A percentile compares a stretch with the other conserved stretches of the same genome.
phyloP scores from a whole-genome alignment of 306 rosid genomes.

The Datisca glomerata region DNA sequence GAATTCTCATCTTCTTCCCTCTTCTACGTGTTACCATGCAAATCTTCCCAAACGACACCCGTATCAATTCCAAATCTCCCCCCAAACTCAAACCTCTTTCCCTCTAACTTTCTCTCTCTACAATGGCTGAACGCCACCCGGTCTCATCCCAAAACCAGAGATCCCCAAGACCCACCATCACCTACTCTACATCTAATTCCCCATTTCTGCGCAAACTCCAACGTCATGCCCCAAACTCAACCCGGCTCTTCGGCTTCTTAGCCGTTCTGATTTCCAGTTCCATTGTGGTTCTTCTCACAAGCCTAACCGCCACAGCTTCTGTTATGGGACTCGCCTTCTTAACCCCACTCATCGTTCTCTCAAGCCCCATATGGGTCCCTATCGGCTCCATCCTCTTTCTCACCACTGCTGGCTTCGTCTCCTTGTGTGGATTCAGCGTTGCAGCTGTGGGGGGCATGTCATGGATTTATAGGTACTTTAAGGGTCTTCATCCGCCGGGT shows the following conservation, averaged over 20 bases:
- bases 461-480: constrained; percentile 57
- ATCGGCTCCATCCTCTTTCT: constrained; percentile 20
- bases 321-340: constrained; percentile 26
- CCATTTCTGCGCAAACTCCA: constrained; percentile 30
- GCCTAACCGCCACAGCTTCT: constrained; percentile 32
- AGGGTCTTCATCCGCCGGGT: constrained; percentile 76
- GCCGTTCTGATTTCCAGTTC: constrained; percentile 43
- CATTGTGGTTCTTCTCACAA: constrained; percentile 41
- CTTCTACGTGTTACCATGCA: no score
- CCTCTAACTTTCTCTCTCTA: neutral
- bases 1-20: no score
- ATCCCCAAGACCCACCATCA: constrained; percentile 3
- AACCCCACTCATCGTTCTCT: constrained; percentile 40
- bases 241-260: constrained; percentile 38
- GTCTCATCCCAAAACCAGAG: constrained; percentile 18
- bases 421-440: constrained; percentile 26
- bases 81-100: neutral
- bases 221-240: constrained; percentile 33
- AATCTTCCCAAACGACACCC: no score
- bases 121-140: constrained; percentile 49
- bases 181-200: constrained; percentile 3
- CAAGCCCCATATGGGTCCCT: constrained; percentile 78
- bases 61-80: no score
- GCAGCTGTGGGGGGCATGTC: constrained; percentile 26
- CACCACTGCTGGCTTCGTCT: constrained; percentile 24